Conservation (phyloP, 495 filamentous ascomycete genomes). For the Talaromyces nanjingensis region DNA sequence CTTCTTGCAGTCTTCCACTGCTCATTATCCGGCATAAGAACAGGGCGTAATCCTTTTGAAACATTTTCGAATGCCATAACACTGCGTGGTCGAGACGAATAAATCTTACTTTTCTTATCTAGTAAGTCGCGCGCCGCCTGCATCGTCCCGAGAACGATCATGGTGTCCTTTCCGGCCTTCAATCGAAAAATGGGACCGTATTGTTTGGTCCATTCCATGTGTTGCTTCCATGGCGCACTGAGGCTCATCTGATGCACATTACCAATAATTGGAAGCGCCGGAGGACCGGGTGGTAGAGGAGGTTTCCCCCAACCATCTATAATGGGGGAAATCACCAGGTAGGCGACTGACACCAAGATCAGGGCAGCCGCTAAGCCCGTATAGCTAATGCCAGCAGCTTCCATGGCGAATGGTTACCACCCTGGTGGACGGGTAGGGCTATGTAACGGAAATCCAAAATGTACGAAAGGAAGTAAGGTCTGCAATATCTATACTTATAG, state of each 20-base stretch:
- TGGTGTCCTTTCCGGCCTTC: constrained; percentile 15
- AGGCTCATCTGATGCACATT: constrained; percentile 26
- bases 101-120: constrained; percentile 24
- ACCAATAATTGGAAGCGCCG: constrained; percentile 26
- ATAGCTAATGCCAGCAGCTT: neutral
- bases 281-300: constrained; percentile 32
- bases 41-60: neutral
- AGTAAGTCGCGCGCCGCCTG: constrained; percentile 21
- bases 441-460: neutral
- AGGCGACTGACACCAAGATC: neutral
- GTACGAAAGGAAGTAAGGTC: neutral
- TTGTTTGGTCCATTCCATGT: constrained; percentile 12
- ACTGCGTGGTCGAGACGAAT: constrained; percentile 17
- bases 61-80: constrained; percentile 6
- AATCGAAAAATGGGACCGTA: constrained; percentile 18
- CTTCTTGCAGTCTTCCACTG: neutral
- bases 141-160: constrained; percentile 18
- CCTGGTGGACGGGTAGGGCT: neutral
- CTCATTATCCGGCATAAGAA: neutral
- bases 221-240: neutral
- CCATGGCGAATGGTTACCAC: neutral
- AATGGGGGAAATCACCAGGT: neutral
- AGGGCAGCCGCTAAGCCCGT: neutral
- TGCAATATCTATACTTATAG: neutral
- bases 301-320: neutral